Evolutionary conservation across 2,329 filamentous ascomycete species (phyloP).

Genomic region (Leptoxyphium fumago): DNA sequence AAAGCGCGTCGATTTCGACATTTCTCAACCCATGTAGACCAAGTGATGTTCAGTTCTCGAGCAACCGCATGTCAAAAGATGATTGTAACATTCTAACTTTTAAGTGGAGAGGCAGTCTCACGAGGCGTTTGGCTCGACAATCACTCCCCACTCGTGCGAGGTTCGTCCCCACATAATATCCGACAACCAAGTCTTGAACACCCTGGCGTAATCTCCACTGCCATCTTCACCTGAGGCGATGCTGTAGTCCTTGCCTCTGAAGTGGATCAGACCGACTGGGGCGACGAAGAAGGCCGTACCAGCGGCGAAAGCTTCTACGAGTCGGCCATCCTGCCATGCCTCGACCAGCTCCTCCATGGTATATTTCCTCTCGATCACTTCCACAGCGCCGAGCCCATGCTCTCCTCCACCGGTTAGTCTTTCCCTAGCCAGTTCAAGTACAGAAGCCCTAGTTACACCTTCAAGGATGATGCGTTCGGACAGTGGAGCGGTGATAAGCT

Average conservation of each 20-base stretch:
- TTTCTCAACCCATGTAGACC: no score
- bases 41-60: no score
- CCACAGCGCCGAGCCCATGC: slow-evolving; percentile 29
- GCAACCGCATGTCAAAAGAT: no score
- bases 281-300: slow-evolving; percentile 57
- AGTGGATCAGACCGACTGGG: slow-evolving; percentile 31
- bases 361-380: slow-evolving; percentile 70
- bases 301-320: slow-evolving; percentile 73
- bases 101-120: no score
- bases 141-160: slow-evolving; percentile 32
- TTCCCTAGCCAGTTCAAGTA: slow-evolving; percentile 56
- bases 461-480: slow-evolving; percentile 74
- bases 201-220: slow-evolving; percentile 26
- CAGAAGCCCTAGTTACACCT: slow-evolving; percentile 71
- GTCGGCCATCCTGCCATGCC: slow-evolving; percentile 57
- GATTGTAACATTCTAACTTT: no score
- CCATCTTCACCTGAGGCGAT: slow-evolving; percentile 26
- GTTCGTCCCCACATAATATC: slow-evolving; percentile 36
- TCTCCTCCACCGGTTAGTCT: slow-evolving; percentile 31
- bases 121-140: slow-evolving; percentile 18
- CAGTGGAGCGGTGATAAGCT: slow-evolving; percentile 73
- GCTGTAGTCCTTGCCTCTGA: slow-evolving; percentile 28
- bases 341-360: slow-evolving; percentile 64
- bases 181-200: slow-evolving; percentile 31
- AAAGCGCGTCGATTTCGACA: no score